These are phyloP conservation scores for Miamiensis avidus DNA, from an alignment of 169 alveolate genomes.

Conservation along the genomic window DNA sequence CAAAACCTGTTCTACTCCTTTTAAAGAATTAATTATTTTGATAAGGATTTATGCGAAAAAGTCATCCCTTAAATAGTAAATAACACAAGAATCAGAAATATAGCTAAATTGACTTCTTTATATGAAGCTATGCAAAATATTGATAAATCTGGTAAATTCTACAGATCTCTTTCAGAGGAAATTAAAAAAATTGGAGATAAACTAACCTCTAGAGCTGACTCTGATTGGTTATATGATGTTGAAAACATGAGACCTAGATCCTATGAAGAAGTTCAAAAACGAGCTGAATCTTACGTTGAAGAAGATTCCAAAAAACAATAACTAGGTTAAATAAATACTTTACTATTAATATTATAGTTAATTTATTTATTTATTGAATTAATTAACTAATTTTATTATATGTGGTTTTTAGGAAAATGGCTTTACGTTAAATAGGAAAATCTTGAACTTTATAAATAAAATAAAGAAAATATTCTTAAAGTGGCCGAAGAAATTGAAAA, in stretches of 20 bases:
- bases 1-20: neutral
- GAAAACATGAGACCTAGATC: neutral
- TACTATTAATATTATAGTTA: too few relatives aligned
- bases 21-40: neutral
- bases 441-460: neutral
- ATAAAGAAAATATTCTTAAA: too few relatives aligned
- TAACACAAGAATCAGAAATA: neutral
- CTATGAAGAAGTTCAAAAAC: neutral
- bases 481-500: neutral
- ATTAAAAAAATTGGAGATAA: too few relatives aligned
- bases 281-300: neutral
- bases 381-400: too few relatives aligned
- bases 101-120: neutral
- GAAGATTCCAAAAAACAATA: neutral
- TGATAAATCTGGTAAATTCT: neutral
- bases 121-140: neutral
- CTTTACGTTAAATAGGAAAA: neutral
- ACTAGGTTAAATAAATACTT: neutral
- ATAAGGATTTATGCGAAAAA: neutral
- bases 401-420: neutral
- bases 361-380: too few relatives aligned
- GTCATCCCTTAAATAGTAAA: too few relatives aligned
- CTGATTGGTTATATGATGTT: neutral
- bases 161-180: neutral
- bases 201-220: neutral